Evolutionary conservation across 768 basidiomycete species (phyloP).

Genomic region (Xerocomellus dryophilus): DNA sequence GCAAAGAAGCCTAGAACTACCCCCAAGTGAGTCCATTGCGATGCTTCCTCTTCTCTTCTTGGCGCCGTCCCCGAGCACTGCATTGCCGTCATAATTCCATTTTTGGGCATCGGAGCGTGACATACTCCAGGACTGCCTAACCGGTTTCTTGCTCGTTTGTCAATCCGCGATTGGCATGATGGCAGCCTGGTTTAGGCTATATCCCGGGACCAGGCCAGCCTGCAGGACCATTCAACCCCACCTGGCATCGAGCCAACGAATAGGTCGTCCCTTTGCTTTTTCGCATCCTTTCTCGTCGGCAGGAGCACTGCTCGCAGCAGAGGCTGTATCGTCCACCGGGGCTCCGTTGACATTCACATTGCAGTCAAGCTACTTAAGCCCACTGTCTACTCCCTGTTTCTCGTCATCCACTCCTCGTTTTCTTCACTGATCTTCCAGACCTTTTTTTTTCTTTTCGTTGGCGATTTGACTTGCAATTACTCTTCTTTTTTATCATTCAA

Average conservation of each 20-base stretch:
- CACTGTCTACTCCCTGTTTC: not conserved
- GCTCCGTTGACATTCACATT: not conserved
- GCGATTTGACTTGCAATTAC: not conserved
- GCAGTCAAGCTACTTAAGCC: constrained; percentile 23
- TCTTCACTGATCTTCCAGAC: not conserved
- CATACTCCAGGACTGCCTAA: constrained; percentile 19
- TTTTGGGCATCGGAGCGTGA: constrained; percentile 25
- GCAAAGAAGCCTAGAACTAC: constrained; percentile 74
- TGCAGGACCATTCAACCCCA: constrained; percentile 2
- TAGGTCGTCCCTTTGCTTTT: not conserved
- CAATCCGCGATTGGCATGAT: constrained; percentile 12
- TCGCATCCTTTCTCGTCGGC: constrained; percentile 11
- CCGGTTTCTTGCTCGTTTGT: constrained; percentile 11
- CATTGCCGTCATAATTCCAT: constrained; percentile 24
- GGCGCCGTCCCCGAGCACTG: constrained; percentile 17
- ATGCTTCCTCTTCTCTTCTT: constrained; percentile 7
- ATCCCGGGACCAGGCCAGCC: constrained; percentile 9
- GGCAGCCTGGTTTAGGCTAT: constrained; percentile 10
- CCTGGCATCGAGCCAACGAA: not conserved
- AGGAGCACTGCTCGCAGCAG: constrained; percentile 14
- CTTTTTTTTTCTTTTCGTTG: not conserved
- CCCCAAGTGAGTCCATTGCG: constrained; percentile 66
- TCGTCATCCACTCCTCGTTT: not conserved
- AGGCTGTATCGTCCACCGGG: constrained; percentile 4
- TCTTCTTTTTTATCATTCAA: not conserved